These are phyloP conservation scores for Fusarium sp. DNA, from an alignment of 2,329 filamentous ascomycete species.

Conservation along the genomic window DNA sequence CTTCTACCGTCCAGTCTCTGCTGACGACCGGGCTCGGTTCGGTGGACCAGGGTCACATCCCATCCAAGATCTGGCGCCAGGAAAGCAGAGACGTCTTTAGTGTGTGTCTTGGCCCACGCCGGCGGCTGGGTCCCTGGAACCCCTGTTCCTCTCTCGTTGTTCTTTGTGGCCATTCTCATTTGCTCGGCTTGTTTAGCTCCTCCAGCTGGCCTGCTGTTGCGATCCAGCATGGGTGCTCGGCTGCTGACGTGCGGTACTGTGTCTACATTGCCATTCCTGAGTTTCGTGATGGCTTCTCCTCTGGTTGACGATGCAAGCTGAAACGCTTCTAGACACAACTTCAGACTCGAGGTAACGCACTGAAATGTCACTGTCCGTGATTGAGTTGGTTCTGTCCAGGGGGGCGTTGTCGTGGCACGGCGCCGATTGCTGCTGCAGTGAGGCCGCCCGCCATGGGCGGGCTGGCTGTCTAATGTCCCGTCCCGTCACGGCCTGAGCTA, in stretches of 20 bases:
- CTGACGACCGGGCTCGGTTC: conserved; percentile 8
- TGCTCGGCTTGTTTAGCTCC: conserved; percentile 14
- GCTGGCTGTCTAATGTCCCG: not conserved
- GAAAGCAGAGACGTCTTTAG: conserved; percentile 20
- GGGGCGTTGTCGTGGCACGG: conserved; percentile 15
- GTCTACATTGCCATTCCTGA: conserved; percentile 11
- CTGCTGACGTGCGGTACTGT: not conserved
- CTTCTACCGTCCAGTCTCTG: conserved; percentile 11
- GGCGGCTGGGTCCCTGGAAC: conserved; percentile 25
- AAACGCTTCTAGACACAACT: conserved; percentile 21
- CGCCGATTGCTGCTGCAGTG: conserved; percentile 6
- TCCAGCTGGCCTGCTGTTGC: conserved; percentile 12
- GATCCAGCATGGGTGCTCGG: not conserved
- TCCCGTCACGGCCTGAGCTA: not conserved
- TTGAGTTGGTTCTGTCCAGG: conserved; percentile 9
- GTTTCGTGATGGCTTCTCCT: conserved; percentile 25
- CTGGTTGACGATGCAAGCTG: conserved; percentile 19
- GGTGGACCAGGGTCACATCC: conserved; percentile 32
- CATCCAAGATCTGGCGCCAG: conserved; percentile 40
- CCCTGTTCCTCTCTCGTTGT: conserved; percentile 30
- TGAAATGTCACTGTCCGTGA: conserved; percentile 14
- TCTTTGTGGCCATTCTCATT: conserved; percentile 6
- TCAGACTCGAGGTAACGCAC: not conserved
- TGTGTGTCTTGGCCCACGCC: conserved; percentile 18
- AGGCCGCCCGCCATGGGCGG: conserved; percentile 10